A percentile compares a stretch with the other conserved stretches of the same genome.
Conservation (phyloP, 352 stramenopile species). For the Globisporangium canariense region DNA sequence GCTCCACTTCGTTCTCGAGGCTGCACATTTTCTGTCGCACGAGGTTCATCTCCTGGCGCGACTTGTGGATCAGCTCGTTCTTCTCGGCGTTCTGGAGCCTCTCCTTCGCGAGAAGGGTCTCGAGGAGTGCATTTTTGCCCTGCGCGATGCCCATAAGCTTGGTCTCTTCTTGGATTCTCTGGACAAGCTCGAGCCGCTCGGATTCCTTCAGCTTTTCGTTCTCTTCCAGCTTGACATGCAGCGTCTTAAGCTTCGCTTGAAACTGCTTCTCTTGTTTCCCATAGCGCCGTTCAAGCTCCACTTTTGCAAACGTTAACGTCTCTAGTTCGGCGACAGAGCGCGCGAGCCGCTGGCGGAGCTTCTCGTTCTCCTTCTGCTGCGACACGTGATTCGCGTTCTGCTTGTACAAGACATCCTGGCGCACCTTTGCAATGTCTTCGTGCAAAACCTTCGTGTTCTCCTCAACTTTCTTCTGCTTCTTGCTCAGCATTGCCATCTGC, state of each 20-base stretch:
- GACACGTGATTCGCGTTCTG: conserved; percentile 19
- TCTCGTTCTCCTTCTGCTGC: conserved; percentile 33
- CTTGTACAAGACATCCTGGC: conserved; percentile 30
- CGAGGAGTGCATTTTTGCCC: conserved; percentile 53
- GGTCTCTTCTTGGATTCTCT: conserved; percentile 55
- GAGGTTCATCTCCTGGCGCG: conserved; percentile 53
- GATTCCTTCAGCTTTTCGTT: conserved; percentile 49
- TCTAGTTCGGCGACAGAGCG: conserved; percentile 49
- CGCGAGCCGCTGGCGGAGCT: conserved; percentile 48
- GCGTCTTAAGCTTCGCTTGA: conserved; percentile 45
- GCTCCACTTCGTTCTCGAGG: conserved; percentile 56
- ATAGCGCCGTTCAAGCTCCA: conserved; percentile 44
- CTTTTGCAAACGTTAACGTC: conserved; percentile 33
- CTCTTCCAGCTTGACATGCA: conserved; percentile 37
- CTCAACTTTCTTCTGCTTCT: conserved; percentile 60
- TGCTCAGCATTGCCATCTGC: conserved; percentile 41
- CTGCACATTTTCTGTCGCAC: conserved; percentile 54
- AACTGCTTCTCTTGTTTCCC: conserved; percentile 49
- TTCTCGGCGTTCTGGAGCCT: conserved; percentile 61
- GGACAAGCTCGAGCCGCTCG: conserved; percentile 48
- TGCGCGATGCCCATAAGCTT: conserved; percentile 63
- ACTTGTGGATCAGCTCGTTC: conserved; percentile 42
- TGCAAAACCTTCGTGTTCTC: conserved; percentile 41
- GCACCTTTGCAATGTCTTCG: conserved; percentile 38
- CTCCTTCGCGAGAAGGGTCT: conserved; percentile 56